phyloP scores from a whole-genome alignment of 2,329 filamentous ascomycete species.

The Hypomyces perniciosus region DNA sequence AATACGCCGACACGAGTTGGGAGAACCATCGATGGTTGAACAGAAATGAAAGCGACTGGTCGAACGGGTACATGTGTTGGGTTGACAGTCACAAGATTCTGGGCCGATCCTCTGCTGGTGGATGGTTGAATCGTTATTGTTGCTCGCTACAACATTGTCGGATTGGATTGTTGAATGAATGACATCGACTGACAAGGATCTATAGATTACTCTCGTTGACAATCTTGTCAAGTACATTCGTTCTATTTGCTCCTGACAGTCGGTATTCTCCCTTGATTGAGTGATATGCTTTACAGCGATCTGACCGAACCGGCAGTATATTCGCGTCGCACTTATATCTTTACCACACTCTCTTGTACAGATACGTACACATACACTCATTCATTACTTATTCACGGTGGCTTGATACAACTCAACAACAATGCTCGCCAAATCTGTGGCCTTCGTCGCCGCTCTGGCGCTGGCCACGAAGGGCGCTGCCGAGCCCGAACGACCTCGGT shows the following conservation, averaged over 20 bases:
- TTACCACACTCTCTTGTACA: conserved; percentile 7
- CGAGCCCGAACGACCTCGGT: conserved; percentile 41
- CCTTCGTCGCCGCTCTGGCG: conserved; percentile 44
- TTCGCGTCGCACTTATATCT: conserved; percentile 6
- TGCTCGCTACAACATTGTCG: not conserved
- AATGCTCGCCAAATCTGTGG: conserved; percentile 45
- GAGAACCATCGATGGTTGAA: no score
- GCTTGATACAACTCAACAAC: conserved; percentile 18
- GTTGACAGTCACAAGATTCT: no score
- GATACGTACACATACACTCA: conserved; percentile 12
- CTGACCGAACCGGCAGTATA: conserved; percentile 8
- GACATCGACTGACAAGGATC: conserved; percentile 12
- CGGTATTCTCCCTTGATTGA: conserved; percentile 11
- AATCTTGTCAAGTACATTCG: conserved; percentile 55
- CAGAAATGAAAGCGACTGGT: no score
- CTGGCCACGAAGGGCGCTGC: conserved; percentile 42
- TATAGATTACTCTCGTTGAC: conserved; percentile 44
- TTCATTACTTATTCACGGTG: conserved; percentile 17
- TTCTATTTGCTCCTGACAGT: conserved; percentile 46
- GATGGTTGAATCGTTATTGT: no score
- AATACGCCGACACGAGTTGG: not conserved
- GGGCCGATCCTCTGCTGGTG: no score
- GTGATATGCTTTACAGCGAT: not conserved
- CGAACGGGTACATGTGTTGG: no score
- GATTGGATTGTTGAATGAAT: not conserved